These are phyloP conservation scores for Arachnomyces sp. DNA, from an alignment of 2,329 filamentous ascomycete genomes.

Conservation along the genomic window DNA sequence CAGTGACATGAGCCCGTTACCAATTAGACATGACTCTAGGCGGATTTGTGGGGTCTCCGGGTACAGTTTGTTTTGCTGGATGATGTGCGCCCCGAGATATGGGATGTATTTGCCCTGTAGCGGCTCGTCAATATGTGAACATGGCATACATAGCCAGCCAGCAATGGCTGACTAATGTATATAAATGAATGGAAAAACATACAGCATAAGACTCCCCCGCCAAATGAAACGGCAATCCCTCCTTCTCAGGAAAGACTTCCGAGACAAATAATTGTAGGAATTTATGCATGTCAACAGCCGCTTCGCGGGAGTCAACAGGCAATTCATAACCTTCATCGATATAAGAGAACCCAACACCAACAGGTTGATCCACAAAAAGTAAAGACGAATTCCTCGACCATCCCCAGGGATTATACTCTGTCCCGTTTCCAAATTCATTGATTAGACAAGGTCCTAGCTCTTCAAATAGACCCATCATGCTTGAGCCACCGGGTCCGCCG, in stretches of 20 bases:
- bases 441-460: conserved; percentile 33
- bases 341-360: conserved; percentile 33
- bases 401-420: conserved; percentile 15
- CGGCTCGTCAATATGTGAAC: conserved; percentile 1
- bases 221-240: conserved; percentile 36
- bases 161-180: conserved; percentile 5
- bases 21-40: conserved; percentile 37
- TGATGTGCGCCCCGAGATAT: conserved; percentile 35
- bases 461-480: conserved; percentile 29
- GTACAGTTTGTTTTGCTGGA: conserved; percentile 35
- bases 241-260: conserved; percentile 37
- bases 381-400: conserved; percentile 32
- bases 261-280: conserved; percentile 42
- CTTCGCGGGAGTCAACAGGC: conserved; percentile 33
- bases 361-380: conserved; percentile 33
- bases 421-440: conserved; percentile 29
- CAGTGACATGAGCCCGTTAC: conserved; percentile 38
- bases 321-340: conserved; percentile 24
- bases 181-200: conserved; percentile 14
- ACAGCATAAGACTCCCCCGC: conserved; percentile 42
- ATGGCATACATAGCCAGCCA: no score
- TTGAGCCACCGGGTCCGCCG: conserved; percentile 31
- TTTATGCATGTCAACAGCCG: conserved; percentile 40
- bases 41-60: conserved; percentile 31
- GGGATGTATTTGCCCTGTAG: conserved; percentile 39